Evolutionary conservation across 306 rosid species (phyloP).

Genomic region (Trifolium repens): DNA sequence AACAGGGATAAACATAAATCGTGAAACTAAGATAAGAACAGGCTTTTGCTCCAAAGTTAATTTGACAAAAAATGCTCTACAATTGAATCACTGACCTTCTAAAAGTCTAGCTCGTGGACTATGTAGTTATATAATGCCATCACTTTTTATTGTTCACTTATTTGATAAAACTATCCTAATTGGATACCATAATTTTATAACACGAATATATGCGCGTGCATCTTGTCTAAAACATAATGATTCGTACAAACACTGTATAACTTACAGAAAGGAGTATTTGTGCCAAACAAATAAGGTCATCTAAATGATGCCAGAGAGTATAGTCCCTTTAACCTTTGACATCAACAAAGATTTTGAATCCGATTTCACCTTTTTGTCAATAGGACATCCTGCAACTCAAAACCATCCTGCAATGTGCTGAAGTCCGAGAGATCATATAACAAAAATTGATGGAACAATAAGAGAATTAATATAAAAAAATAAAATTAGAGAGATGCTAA

Average conservation of each 20-base stretch:
- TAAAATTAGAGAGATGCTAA: constrained; percentile 5
- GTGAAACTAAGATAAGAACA: constrained; percentile 19
- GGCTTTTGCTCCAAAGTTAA: constrained; percentile 26
- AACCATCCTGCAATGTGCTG: constrained; percentile 82
- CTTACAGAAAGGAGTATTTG: constrained; percentile 82
- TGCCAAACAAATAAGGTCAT: constrained; percentile 61
- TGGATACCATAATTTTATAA: constrained; percentile 22
- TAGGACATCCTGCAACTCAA: constrained; percentile 63
- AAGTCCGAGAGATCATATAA: constrained; percentile 39
- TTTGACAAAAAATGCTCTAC: constrained; percentile 29
- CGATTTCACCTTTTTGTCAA: constrained; percentile 53
- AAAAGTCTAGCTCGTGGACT: constrained; percentile 21
- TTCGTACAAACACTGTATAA: constrained; percentile 25
- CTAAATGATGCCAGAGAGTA: constrained; percentile 75
- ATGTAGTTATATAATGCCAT: constrained; percentile 15
- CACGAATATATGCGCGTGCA: constrained; percentile 22
- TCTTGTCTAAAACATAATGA: constrained; percentile 27
- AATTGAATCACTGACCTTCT: constrained; percentile 18
- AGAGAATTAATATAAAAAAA: neutral
- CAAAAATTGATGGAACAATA: constrained; percentile 17
- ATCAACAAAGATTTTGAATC: constrained; percentile 49
- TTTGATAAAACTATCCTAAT: constrained; percentile 29
- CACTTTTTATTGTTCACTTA: constrained; percentile 33
- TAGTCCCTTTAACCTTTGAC: constrained; percentile 50
- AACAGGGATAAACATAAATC: constrained; percentile 19